Evolutionary conservation across 2,329 filamentous ascomycete species (phyloP), one percentile per base, ranked within the genome.

Genomic region (Nigrospora osmanthi): DNA sequence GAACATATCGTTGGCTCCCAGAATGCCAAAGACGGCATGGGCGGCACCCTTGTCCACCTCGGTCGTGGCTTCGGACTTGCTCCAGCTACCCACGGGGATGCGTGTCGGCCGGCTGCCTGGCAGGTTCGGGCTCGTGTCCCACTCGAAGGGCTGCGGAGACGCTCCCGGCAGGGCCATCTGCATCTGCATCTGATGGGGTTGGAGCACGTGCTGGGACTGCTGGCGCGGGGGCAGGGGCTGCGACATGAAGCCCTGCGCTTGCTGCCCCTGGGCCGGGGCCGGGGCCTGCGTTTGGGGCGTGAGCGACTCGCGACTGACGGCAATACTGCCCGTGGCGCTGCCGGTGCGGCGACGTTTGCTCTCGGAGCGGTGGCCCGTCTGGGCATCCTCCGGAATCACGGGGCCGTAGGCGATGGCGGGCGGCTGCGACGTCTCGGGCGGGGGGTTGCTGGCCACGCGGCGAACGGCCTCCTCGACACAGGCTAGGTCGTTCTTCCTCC

Each of bases 1-100:
- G 56, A 84, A 83, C 72, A 80, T 81, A 50, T 82, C 78, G 45
- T 81, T 81, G 15, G 72, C 71, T 1, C 78, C 78, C 0, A 83
- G 60, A 11, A 83, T 80, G 4, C 80, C 80, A 44, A 76, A 79
- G 0, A 83, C 77, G 0, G 79, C 80, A 52, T 83, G 80, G 6
- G 23, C 23, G 2, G 23, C 23, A 7, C 23, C 23, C 43, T 78
- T 76, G 54, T 83, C 70, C 12, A 63, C 61, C 2, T 65, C 56
- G 3, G 70, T 60, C 0, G 56, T 35, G 41, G 75, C 72, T 31
- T 66, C 71, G 0, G 78, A 83, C 12, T 72, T 69, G 43, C 66
- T 69, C 80, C 80, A 84, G 54, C 72, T 74, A 0, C 80, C 80
- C 2, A 84, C 59, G 2, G 81, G 61, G 40, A 81, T 78, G 10